Conservation (phyloP, 176 grass and related monocot species). For the Pharus latifolius region DNA sequence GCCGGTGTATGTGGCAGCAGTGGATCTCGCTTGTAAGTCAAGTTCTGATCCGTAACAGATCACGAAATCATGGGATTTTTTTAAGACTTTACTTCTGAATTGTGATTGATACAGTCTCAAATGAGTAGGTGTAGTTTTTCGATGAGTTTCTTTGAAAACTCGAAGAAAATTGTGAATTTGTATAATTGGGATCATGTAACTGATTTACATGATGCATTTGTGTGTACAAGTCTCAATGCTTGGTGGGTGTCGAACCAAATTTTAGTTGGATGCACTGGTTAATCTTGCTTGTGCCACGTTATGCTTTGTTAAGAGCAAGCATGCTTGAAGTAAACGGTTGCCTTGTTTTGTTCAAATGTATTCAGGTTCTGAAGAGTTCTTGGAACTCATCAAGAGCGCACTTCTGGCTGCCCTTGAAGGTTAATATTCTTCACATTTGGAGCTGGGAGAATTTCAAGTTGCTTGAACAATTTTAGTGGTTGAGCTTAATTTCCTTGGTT, state of each 20-base stretch:
- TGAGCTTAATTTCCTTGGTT: background rate
- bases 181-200: background rate
- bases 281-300: background rate
- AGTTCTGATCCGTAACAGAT: background rate
- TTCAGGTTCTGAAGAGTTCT: conserved; percentile 94
- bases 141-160: too few species aligned
- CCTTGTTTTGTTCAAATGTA: background rate
- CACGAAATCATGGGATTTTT: background rate
- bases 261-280: background rate
- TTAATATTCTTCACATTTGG: conserved; percentile 7
- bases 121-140: too few species aligned
- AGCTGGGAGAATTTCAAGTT: background rate
- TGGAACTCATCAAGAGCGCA: conserved; percentile 83
- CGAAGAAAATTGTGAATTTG: background rate
- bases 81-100: background rate
- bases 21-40: conserved; percentile 84
- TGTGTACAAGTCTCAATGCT: background rate
- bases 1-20: conserved; percentile 88
- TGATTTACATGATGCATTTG: background rate
- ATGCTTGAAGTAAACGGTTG: background rate
- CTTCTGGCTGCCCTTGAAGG: conserved; percentile 92
- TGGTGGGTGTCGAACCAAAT: background rate
- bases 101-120: background rate
- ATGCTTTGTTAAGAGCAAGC: background rate
- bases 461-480: background rate